Conservation (phyloP, 169 alveolate species). For the Plasmodium malariae region DNA sequence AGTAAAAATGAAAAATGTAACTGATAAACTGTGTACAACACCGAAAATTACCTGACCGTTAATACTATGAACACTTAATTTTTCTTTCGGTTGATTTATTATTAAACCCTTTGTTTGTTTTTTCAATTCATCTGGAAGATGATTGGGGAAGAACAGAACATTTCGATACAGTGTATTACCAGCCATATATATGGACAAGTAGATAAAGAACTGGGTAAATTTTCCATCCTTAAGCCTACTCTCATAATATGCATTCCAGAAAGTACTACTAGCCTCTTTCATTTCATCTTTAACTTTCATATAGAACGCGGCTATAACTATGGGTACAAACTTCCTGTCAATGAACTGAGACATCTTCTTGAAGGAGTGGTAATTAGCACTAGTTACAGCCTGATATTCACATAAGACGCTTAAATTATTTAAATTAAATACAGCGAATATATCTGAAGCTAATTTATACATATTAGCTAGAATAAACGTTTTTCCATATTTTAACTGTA, state of each 20-base stretch:
- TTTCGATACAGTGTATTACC: slow-evolving; percentile 19
- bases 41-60: not conserved
- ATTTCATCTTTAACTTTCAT: not conserved
- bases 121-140: slow-evolving; percentile 16
- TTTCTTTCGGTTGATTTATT: not conserved
- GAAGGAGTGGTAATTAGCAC: slow-evolving; percentile 28
- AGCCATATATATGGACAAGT: not conserved
- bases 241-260: not conserved
- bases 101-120: slow-evolving; percentile 21
- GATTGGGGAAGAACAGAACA: slow-evolving; percentile 28
- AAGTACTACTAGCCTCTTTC: not conserved
- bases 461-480: slow-evolving; percentile 65
- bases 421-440: slow-evolving; percentile 23
- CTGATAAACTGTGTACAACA: slow-evolving; percentile 16
- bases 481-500: slow-evolving; percentile 58
- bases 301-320: slow-evolving; percentile 3
- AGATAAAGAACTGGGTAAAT: not conserved
- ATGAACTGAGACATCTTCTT: slow-evolving; percentile 29
- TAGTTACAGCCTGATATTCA: slow-evolving; percentile 51
- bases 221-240: not conserved
- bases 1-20: slow-evolving; percentile 1
- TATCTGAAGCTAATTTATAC: slow-evolving; percentile 26
- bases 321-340: slow-evolving; percentile 29
- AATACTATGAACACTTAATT: slow-evolving; percentile 13
- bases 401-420: slow-evolving; percentile 42